These are phyloP conservation scores for Sporothrix variecibatus DNA, from an alignment of 2,329 filamentous ascomycete species.

Conservation along the genomic window DNA sequence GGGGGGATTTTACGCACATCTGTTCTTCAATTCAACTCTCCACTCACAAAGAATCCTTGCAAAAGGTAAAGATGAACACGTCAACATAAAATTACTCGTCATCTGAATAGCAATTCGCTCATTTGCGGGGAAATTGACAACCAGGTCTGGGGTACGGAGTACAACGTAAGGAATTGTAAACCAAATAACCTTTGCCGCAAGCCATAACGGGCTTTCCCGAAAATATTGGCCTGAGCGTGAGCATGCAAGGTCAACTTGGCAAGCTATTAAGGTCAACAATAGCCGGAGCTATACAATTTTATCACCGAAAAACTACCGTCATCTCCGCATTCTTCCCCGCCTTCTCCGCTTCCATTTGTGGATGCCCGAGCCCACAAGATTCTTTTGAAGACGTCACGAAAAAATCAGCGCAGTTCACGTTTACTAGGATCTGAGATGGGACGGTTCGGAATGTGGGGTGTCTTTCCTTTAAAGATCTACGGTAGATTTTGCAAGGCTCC, in stretches of 20 bases:
- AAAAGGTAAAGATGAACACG: too few species aligned
- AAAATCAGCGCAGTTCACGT: too few species aligned
- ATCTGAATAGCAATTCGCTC: too few species aligned
- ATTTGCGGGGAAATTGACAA: neutral
- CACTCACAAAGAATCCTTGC: too few species aligned
- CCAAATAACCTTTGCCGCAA: neutral
- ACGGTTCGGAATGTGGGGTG: neutral
- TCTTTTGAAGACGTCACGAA: too few species aligned
- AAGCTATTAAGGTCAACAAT: neutral
- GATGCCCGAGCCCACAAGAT: too few species aligned
- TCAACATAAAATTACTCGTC: too few species aligned
- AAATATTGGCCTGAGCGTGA: neutral
- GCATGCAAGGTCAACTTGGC: neutral
- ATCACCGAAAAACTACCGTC: neutral
- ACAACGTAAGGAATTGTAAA: too few species aligned
- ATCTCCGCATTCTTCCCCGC: neutral
- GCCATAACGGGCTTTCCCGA: neutral
- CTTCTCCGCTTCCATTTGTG: too few species aligned
- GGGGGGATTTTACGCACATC: too few species aligned
- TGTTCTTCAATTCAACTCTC: neutral
- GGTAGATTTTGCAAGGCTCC: neutral
- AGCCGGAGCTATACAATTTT: neutral
- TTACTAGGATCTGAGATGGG: too few species aligned
- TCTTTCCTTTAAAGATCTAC: neutral
- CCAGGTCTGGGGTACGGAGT: neutral